These are phyloP conservation scores for Aspergillus fischeri DNA, from an alignment of 2,329 filamentous ascomycete species.

Conservation along the genomic window DNA sequence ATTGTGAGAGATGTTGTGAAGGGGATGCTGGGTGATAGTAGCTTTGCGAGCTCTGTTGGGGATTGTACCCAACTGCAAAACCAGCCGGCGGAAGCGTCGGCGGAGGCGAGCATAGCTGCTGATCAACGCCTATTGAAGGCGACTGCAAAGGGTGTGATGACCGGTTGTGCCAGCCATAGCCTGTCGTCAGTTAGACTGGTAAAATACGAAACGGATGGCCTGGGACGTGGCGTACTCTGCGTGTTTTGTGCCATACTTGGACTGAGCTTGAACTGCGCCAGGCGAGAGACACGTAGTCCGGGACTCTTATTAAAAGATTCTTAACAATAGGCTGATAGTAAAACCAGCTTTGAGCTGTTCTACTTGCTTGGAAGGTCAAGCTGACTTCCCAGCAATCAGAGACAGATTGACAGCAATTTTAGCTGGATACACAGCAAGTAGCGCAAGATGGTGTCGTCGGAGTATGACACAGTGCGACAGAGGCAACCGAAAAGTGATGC, in stretches of 20 bases:
- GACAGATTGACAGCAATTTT: neutral
- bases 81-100: conserved; percentile 22
- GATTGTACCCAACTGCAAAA: conserved; percentile 24
- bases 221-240: conserved; percentile 20
- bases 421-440: neutral
- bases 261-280: neutral
- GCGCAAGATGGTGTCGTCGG: neutral
- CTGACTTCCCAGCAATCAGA: neutral
- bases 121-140: conserved; percentile 24
- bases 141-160: conserved; percentile 26
- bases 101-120: conserved; percentile 21
- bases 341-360: neutral
- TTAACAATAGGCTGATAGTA: neutral
- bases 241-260: conserved; percentile 27
- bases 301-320: neutral
- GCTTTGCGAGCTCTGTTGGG: conserved; percentile 17
- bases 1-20: conserved; percentile 16
- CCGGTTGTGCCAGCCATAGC: conserved; percentile 29
- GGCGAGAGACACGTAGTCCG: neutral
- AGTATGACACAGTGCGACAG: neutral
- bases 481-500: neutral
- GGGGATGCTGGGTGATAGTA: conserved; percentile 20
- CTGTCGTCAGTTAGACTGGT: conserved; percentile 19
- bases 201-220: neutral
- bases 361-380: neutral